Conservation (phyloP, 1,284 basidiomycete genomes). For the Leccinum solheimii region DNA sequence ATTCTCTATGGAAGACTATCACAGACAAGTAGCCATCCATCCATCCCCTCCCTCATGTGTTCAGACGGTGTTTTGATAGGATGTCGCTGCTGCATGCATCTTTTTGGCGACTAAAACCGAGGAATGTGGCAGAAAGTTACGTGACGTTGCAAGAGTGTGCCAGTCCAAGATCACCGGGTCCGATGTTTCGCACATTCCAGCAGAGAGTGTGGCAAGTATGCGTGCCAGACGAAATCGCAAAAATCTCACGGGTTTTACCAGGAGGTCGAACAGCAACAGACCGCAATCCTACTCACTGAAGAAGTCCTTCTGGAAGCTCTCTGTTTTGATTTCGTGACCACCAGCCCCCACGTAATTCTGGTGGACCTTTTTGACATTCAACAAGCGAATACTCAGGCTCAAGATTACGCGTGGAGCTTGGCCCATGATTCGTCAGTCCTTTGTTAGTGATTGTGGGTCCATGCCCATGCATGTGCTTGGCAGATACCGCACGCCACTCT, state of each 20-base stretch:
- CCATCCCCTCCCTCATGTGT: slow-evolving; percentile 7
- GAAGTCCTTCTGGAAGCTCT: slow-evolving; percentile 85
- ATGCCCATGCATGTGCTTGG: slow-evolving; percentile 9
- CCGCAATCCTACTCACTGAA: slow-evolving; percentile 75
- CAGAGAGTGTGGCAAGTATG: slow-evolving; percentile 58
- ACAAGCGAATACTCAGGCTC: slow-evolving; percentile 48
- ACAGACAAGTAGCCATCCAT: slow-evolving; percentile 59
- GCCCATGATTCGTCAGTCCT: slow-evolving; percentile 78
- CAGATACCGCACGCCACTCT: slow-evolving; percentile 76
- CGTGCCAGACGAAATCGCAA: slow-evolving; percentile 2
- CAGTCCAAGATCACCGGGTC: slow-evolving; percentile 66
- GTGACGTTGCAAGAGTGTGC: slow-evolving; percentile 77
- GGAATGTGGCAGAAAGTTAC: slow-evolving; percentile 84
- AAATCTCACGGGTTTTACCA: slow-evolving; percentile 30
- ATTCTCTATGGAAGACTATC: slow-evolving; percentile 81
- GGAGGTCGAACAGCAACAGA: slow-evolving; percentile 76
- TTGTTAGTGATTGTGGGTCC: slow-evolving; percentile 2
- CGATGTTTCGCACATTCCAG: slow-evolving; percentile 55
- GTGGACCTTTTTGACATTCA: slow-evolving; percentile 63
- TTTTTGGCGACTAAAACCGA: slow-evolving; percentile 93
- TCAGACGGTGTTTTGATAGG: slow-evolving; percentile 44
- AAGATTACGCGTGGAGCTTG: slow-evolving; percentile 79
- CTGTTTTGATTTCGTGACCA: slow-evolving; percentile 89
- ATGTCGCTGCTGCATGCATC: slow-evolving; percentile 86
- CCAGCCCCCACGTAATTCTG: slow-evolving; percentile 78